Evolutionary conservation across 2,329 filamentous ascomycete genomes (phyloP).

Genomic region (Aspergillus uvarum): DNA sequence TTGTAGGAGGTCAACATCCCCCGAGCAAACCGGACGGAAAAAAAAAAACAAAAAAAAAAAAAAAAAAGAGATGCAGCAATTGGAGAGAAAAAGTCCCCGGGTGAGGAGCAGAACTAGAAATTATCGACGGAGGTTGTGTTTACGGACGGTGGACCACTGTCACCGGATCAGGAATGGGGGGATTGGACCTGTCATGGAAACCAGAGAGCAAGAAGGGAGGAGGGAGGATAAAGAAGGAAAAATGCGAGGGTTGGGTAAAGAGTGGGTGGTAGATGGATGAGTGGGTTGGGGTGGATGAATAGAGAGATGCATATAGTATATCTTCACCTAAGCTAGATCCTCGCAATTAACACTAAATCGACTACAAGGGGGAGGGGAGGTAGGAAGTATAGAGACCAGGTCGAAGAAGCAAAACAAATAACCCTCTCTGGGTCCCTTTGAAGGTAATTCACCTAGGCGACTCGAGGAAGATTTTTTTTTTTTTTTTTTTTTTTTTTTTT

Average conservation of each 20-base stretch:
- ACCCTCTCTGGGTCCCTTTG: not conserved
- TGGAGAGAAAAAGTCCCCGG: too few species aligned
- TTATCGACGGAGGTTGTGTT: not conserved
- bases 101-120: too few species aligned
- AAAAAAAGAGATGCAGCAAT: too few species aligned
- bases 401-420: not conserved
- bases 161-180: not conserved
- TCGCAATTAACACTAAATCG: not conserved
- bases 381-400: not conserved
- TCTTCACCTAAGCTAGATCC: too few species aligned
- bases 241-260: not conserved
- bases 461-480: not conserved
- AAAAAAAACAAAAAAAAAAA: too few species aligned
- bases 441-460: not conserved
- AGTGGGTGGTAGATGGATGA: not conserved
- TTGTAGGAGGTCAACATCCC: too few species aligned
- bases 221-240: not conserved
- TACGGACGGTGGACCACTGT: not conserved
- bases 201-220: not conserved
- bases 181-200: not conserved
- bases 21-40: too few species aligned
- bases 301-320: not conserved
- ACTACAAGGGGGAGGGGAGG: not conserved
- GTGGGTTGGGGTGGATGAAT: not conserved
- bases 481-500: too few species aligned